Conservation (phyloP, 2,329 filamentous ascomycete genomes). For the Metarhizium humberi region DNA sequence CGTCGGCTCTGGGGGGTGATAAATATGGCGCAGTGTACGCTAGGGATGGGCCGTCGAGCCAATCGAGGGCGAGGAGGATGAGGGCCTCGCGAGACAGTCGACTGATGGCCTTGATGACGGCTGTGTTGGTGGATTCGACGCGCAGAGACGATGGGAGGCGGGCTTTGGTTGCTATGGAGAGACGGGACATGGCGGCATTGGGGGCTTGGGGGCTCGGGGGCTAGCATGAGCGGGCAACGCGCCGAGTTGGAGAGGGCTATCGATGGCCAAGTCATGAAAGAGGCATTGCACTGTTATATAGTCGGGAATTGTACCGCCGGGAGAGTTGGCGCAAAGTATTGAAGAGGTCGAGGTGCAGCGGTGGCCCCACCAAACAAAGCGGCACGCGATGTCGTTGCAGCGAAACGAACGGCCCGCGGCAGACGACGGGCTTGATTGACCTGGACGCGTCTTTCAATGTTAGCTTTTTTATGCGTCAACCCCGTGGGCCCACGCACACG, state of each 20-base stretch:
- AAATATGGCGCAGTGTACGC: conserved; percentile 37
- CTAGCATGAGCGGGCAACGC: background rate
- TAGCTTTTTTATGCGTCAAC: no score
- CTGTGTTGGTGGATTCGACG: conserved; percentile 54
- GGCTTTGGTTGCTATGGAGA: conserved; percentile 62
- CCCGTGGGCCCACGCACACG: no score
- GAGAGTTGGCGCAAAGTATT: background rate
- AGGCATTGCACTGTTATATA: background rate
- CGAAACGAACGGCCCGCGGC: no score
- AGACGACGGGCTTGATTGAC: no score
- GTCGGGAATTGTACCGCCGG: background rate
- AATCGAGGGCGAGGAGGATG: conserved; percentile 63
- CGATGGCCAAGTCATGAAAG: background rate
- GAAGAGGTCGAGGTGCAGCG: background rate
- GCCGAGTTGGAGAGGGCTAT: background rate
- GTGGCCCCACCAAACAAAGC: background rate
- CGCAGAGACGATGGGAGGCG: conserved; percentile 63
- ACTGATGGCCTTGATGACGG: conserved; percentile 56
- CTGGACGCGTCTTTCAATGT: background rate
- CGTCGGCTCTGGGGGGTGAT: conserved; percentile 10
- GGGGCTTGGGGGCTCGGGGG: background rate
- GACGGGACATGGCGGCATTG: conserved; percentile 33
- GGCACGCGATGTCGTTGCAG: background rate
- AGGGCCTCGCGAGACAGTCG: conserved; percentile 65
- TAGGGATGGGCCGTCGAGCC: conserved; percentile 62